phyloP scores from a whole-genome alignment of 2,329 filamentous ascomycete species.

The Ophiostoma angusticollis region DNA sequence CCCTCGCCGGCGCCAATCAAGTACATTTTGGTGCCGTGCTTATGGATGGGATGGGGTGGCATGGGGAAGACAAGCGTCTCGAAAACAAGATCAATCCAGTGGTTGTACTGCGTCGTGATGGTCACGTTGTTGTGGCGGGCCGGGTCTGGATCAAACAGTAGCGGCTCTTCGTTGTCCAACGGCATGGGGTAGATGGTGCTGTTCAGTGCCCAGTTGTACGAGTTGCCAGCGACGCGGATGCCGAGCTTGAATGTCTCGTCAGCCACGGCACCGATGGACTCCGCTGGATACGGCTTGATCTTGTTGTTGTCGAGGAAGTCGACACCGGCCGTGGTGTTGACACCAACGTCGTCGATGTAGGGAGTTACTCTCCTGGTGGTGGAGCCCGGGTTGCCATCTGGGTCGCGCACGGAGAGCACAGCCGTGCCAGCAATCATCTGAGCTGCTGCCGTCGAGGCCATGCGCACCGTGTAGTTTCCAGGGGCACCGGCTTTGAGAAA shows the following conservation, averaged over 20 bases:
- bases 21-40: conserved; percentile 49
- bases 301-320: conserved; percentile 30
- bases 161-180: conserved; percentile 26
- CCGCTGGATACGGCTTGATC: conserved; percentile 35
- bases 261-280: conserved; percentile 27
- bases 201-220: conserved; percentile 43
- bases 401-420: conserved; percentile 28
- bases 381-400: not conserved
- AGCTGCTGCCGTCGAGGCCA: conserved; percentile 32
- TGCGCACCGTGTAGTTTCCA: conserved; percentile 42
- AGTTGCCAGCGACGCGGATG: conserved; percentile 28
- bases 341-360: conserved; percentile 35
- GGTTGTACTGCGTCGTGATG: conserved; percentile 31
- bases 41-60: conserved; percentile 49
- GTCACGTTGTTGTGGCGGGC: conserved; percentile 30
- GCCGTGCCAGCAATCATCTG: conserved; percentile 44
- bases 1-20: conserved; percentile 39
- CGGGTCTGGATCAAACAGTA: conserved; percentile 32
- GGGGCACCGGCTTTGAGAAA: conserved; percentile 24
- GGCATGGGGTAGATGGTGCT: conserved; percentile 27
- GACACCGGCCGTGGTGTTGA: conserved; percentile 26
- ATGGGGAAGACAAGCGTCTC: conserved; percentile 30
- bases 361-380: conserved; percentile 24
- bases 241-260: conserved; percentile 33
- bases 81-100: conserved; percentile 46